Base-by-base conservation (phyloP, 148 eudicot species). In the Rhododendron ovatum region DNA sequence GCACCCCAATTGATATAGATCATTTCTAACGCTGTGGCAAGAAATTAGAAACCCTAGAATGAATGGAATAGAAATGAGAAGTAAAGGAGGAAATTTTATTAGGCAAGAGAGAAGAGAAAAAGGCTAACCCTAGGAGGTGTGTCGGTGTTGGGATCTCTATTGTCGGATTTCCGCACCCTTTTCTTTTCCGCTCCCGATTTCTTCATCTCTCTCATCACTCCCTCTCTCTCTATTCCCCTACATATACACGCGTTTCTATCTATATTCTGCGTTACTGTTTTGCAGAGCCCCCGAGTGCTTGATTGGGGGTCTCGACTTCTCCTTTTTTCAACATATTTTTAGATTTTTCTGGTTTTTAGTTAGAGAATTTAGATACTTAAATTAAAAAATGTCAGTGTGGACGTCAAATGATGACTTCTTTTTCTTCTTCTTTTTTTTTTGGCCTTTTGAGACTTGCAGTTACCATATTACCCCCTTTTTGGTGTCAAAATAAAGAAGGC, bases 181-280 rank as follows among this genome's bases (percentile, higher is more conserved):
- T 92, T 92, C 88, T 92, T 92, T 37, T 89, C 93, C 65, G 91
- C 86, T 57, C 87, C 91, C 43, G 90, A 78, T 87, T 88, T 92
- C 94, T 88, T 92, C 92, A 90, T 92, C 73, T 87, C 84, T 69
- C 73, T 69, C 57, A 24, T 20, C 33, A n/a, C 74, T 82, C 84
- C 47, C 82, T 33, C 71, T 63, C 84, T 51, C 59, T 43, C 86
- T 37, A 3, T 24, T 1, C 2, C 28, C 24, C 2, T 43, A 7
- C 5, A 43, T 43, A 78, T 78, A 43, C 24, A 78, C 1, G 14
- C 26, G 28, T 18, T n/a, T 75, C 3, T 71, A 30, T 35, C n/a
- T 75, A 37, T 75, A 37, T 37, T 35, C 39, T 20, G 22, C 78
- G 39, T 39, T 75, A 35, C 79, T 39, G 79, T 43, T 78, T 77